Conservation (phyloP, 176 grass and related monocot genomes). For the Eleusine indica region DNA sequence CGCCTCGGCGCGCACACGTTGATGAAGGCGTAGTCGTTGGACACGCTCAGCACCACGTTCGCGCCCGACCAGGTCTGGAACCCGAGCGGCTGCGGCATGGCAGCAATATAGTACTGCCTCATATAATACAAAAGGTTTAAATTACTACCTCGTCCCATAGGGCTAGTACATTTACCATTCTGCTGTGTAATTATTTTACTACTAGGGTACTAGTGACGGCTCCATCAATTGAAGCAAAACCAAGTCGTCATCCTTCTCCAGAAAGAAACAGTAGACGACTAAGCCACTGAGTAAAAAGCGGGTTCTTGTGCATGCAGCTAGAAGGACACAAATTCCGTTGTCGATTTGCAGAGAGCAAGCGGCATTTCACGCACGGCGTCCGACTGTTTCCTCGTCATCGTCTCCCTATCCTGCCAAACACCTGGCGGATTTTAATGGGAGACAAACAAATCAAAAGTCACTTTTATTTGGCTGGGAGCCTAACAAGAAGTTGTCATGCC, state of each 20-base stretch:
- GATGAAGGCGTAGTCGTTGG: constrained; percentile 48
- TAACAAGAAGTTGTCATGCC: background rate
- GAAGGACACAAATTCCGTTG: constrained; percentile 31
- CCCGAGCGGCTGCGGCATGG: background rate
- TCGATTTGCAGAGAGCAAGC: background rate
- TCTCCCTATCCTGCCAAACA: constrained; percentile 13
- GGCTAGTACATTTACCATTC: background rate
- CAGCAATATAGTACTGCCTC: background rate
- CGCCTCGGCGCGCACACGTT: constrained; percentile 35
- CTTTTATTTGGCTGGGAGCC: constrained; percentile 5
- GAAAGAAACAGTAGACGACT: too few relatives aligned
- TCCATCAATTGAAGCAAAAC: background rate
- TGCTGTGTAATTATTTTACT: background rate
- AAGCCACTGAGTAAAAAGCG: background rate
- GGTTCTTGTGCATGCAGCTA: background rate
- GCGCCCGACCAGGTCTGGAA: constrained; percentile 65
- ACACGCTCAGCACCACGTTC: constrained; percentile 64
- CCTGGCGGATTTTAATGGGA: background rate
- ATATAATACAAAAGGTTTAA: background rate
- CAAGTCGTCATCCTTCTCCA: background rate
- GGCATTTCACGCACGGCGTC: background rate
- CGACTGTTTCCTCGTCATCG: background rate
- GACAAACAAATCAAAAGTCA: background rate
- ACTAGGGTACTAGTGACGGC: background rate
- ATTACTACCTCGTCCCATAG: background rate